Percentiles rank a stretch among this genome's conserved stretches.
Conservation (phyloP, 805 yeast genomes). For the Wickerhamomyces bisporus region DNA sequence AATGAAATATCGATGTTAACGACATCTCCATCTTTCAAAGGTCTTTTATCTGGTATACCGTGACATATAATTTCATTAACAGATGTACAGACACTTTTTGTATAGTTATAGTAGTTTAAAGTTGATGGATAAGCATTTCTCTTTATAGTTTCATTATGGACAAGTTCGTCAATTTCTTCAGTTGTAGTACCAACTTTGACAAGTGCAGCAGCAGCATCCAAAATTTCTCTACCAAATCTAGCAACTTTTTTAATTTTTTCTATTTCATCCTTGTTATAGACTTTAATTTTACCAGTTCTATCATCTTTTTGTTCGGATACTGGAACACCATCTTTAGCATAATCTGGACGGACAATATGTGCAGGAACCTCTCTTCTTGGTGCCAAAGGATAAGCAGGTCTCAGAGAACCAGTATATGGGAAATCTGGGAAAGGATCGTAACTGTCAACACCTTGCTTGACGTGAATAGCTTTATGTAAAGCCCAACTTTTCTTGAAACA, state of each 20-base stretch:
- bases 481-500: conserved; percentile 76
- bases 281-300: conserved; percentile 58
- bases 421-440: conserved; percentile 87
- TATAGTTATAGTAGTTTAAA: conserved; percentile 87
- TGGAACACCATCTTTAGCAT: conserved; percentile 78
- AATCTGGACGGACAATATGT: conserved; percentile 72
- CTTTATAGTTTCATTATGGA: conserved; percentile 83
- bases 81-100: conserved; percentile 88
- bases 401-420: conserved; percentile 65
- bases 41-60: conserved; percentile 91
- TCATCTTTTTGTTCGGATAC: conserved; percentile 69
- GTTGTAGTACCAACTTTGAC: conserved; percentile 88
- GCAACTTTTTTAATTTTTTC: conserved; percentile 73
- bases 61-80: conserved; percentile 95
- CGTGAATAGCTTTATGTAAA: conserved; percentile 72
- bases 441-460: conserved; percentile 49
- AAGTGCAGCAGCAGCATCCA: conserved; percentile 82
- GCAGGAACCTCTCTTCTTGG: conserved; percentile 70
- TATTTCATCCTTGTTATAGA: conserved; percentile 62
- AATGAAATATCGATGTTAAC: conserved; percentile 85
- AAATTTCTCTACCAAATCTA: conserved; percentile 75
- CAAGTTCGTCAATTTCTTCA: conserved; percentile 81
- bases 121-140: conserved; percentile 94
- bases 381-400: conserved; percentile 78
- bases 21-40: conserved; percentile 89